These are phyloP conservation scores for Phanerochaete carnosa DNA, from an alignment of 768 basidiomycete genomes.

Conservation along the genomic window DNA sequence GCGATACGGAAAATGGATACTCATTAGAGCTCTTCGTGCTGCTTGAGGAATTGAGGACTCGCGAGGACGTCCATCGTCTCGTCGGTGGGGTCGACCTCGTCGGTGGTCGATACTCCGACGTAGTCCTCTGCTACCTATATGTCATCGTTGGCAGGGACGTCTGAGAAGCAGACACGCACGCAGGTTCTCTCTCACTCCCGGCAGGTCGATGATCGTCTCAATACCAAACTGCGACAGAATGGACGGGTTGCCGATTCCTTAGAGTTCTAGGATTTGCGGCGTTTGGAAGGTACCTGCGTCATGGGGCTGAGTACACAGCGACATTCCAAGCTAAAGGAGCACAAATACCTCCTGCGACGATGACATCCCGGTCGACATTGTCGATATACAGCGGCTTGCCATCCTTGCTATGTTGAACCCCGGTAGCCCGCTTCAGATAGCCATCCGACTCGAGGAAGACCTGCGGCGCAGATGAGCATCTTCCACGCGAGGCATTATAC, in stretches of 20 bases:
- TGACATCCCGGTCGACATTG: slow-evolving; percentile 45
- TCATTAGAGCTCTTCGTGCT: slow-evolving; percentile 8
- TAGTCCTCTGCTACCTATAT: slow-evolving; percentile 5
- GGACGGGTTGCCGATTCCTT: slow-evolving; percentile 35
- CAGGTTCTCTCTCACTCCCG: slow-evolving; percentile 45
- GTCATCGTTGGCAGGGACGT: neutral
- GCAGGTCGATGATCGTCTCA: slow-evolving; percentile 34
- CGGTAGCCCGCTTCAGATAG: neutral
- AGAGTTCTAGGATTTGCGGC: slow-evolving; percentile 45
- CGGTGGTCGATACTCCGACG: neutral
- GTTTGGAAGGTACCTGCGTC: slow-evolving; percentile 34
- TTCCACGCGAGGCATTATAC: neutral
- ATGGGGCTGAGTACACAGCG: neutral
- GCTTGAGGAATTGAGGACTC: neutral
- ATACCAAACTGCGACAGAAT: slow-evolving; percentile 32
- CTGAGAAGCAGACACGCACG: slow-evolving; percentile 20
- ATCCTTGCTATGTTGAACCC: neutral
- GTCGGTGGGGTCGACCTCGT: slow-evolving; percentile 3
- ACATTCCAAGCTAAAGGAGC: neutral
- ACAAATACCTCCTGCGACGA: slow-evolving; percentile 35
- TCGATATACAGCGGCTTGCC: slow-evolving; percentile 30
- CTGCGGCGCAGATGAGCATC: neutral
- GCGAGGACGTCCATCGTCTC: slow-evolving; percentile 2
- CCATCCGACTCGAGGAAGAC: neutral
- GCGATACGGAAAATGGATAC: too few relatives aligned